Base-by-base conservation (phyloP, 345 rosid genomes). In the Citrus medica region DNA sequence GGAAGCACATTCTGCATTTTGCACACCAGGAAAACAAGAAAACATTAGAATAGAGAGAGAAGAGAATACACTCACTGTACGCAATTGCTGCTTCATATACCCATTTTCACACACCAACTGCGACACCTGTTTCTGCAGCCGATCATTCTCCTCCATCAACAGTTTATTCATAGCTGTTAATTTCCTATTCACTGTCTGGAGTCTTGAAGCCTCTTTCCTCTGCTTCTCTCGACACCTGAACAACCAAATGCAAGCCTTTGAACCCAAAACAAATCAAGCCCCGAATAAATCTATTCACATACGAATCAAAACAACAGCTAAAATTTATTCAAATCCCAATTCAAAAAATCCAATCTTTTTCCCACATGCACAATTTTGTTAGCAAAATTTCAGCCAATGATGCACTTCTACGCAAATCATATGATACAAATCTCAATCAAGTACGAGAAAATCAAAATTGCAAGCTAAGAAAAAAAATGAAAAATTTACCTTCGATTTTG, bases 201-300 rank as follows among this genome's bases (percentile, higher is more conserved):
- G 93, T 65, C 98, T 88, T 0, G 98, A 97, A 32, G 99, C 78
- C 89, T 97, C 99, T 83, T 97, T 97, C 65, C 98, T 87, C 74
- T 94, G 99, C 90, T 97, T 97, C 91, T 97, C 99, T 82, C 99
- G 89, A 85, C 99, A 97, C 84, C 99, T 97, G 87, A 76, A 81
- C 30, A 77, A 32, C 76, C 84, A 78, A 73, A 55, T 30, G 37
- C 48, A 56, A 51, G 17, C 59, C 27, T 48, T 67, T 67, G 58
- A 62, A 25, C 22, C 38, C 75, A 79, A 75, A 35, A 68, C 79
- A 77, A 48, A 63, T n/a, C 75, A 5, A 38, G 13, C 72, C 42
- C 38, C 53, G 3, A 6, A 30, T 35, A 25, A 21, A 17, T 17
- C 16, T 55, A 46, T 32, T 24, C 70, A 64, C 40, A 2, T 10